Evolutionary conservation across 805 yeast genomes (phyloP), one percentile per base, ranked within the genome.

Genomic region (Kodamaea kaohsiungensis): DNA sequence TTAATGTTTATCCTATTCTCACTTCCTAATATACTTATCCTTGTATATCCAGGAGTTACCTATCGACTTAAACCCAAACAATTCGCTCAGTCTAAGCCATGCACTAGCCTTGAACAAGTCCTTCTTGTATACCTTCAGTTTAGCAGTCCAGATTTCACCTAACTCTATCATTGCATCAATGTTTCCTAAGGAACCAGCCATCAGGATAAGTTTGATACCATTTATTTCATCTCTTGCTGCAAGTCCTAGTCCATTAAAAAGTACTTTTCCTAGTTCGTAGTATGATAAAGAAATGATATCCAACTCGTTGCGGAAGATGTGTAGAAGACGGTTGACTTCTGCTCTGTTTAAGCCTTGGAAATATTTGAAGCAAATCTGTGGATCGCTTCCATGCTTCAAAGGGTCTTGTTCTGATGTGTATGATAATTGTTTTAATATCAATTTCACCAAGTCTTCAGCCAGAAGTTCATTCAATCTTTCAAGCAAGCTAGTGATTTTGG

Each of bases 11-110:
- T 15, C 43, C 3, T 22, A 22, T 39, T 15, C 17, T 13, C 15
- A 43, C 25, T 46, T 42, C 33, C 39, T 63, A 70, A 74, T 65
- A 62, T 88, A 87, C 71, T 87, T 87, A 47, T 82, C 83, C 66
- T 86, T 87, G 70, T 86, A 83, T 37, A 87, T 86, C 93, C 93
- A 88, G 56, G 85, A 81, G 54, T 86, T 84, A 0, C 91, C 92
- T 22, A 85, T 79, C 53, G 85, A 69, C 58, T 77, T 79, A 18
- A 79, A 80, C 2, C 91, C 91, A 58, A 79, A 77, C 27, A 77
- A 70, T 51, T 85, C 91, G 13, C 89, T 87, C 33, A 83, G 69
- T 43, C 92, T 75, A 54, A 83, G 80, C 86, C 91, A 86, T 10
- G 85, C 82, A 2, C 92, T 88, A 2, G 93, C 89, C 61, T 80